Conservation (phyloP, 805 yeast genomes). For the Metschnikowia borealis region DNA sequence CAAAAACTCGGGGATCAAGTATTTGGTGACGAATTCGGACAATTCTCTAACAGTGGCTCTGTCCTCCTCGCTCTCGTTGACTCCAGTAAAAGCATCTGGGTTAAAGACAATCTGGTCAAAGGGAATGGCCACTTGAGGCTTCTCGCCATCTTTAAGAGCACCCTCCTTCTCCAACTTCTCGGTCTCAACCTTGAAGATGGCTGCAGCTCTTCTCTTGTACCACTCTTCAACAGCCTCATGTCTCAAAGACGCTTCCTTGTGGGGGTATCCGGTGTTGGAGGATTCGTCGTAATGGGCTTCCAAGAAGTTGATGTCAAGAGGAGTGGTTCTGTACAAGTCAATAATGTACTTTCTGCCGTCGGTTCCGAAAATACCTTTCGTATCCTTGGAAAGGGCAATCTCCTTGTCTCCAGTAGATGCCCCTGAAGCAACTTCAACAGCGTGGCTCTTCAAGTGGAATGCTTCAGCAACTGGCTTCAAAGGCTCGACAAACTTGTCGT, state of each 20-base stretch:
- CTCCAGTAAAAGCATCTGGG: slow-evolving; percentile 67
- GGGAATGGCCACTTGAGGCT: slow-evolving; percentile 51
- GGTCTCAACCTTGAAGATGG: slow-evolving; percentile 46
- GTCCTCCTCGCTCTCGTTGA: slow-evolving; percentile 45
- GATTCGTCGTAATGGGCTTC: slow-evolving; percentile 46
- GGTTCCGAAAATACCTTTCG: slow-evolving; percentile 81
- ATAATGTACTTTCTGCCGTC: slow-evolving; percentile 82
- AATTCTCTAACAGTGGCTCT: slow-evolving; percentile 64
- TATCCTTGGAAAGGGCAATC: slow-evolving; percentile 66
- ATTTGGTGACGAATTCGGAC: slow-evolving; percentile 55
- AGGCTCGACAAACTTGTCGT: slow-evolving; percentile 49
- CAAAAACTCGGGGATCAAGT: slow-evolving; percentile 61
- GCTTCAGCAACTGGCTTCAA: slow-evolving; percentile 63
- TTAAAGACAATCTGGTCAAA: slow-evolving; percentile 58
- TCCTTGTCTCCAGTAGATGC: slow-evolving; percentile 35
- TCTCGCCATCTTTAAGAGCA: slow-evolving; percentile 33
- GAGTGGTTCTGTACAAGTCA: slow-evolving; percentile 81
- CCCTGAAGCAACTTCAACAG: slow-evolving; percentile 47
- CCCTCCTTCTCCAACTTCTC: slow-evolving; percentile 40
- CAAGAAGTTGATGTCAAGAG: slow-evolving; percentile 74
- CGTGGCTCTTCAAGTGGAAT: slow-evolving; percentile 74
- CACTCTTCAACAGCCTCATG: slow-evolving; percentile 88
- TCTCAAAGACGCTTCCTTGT: slow-evolving; percentile 71
- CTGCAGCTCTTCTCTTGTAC: slow-evolving; percentile 71
- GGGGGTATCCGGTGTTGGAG: slow-evolving; percentile 63